Evolutionary conservation across 1,139 yeast genomes (phyloP), one percentile per base, ranked within the genome.

Genomic region (Yamadazyma membranifaciens): DNA sequence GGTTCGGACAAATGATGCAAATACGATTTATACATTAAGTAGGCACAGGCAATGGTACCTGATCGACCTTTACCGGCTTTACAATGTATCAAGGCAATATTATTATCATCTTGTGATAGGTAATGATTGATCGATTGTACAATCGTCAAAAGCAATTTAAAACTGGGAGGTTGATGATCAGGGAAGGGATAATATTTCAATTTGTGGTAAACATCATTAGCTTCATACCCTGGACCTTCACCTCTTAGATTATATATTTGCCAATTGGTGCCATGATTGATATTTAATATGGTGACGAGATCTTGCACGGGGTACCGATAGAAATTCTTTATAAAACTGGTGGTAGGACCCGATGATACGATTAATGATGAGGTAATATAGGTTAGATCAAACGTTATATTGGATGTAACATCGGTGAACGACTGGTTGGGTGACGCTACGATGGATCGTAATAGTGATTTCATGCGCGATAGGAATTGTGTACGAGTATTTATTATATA

Each of bases 11-110:
- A 20, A 20, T 7, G 24, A 20, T 20, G 24, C 24, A 20, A 20
- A 7, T 20, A 20, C 7, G 24, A 20, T 36, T 71, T 65, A 45
- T 52, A 60, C 75, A 89, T 80, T 45, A 91, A 59, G 53, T 81
- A 85, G 0, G 91, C 87, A 50, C 89, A 80, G 2, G 78, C 75
- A 3, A 87, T 63, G 0, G 91, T 77, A 0, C 98, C 98, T 0
- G 95, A 82, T 27, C 98, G 66, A 0, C 98, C 98, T 57, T 88
- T 91, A 0, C 98, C 98, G 44, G 88, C 89, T 53, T 86, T 83
- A 56, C 98, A 92, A 56, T 92, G 98, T 9, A 91, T 61, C 0
- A 89, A 75, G 0, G 86, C 94, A 1, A 81, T 81, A 46, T 76
- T 73, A 0, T 57, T 44, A 0, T 56, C 55, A 4, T 51, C 49